Conservation (phyloP, 2,329 filamentous ascomycete genomes). For the Monilinia vaccinii-corymbosi region DNA sequence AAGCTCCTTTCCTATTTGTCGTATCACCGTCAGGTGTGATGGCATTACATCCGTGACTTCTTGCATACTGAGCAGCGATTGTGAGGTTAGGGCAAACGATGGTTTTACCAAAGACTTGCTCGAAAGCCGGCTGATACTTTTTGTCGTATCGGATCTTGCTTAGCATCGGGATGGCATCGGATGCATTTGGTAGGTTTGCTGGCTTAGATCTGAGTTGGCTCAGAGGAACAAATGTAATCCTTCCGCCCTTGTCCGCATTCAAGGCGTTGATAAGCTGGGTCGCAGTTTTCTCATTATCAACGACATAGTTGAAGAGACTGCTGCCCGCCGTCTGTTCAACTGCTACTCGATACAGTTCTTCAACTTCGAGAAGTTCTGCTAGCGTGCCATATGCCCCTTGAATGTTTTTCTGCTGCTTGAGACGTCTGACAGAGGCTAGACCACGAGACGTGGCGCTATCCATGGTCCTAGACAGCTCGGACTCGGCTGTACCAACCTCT, state of each 20-base stretch:
- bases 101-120: slow-evolving; percentile 91
- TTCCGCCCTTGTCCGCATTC: slow-evolving; percentile 69
- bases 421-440: slow-evolving; percentile 73
- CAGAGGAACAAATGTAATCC: slow-evolving; percentile 91
- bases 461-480: slow-evolving; percentile 73
- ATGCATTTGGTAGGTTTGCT: slow-evolving; percentile 71
- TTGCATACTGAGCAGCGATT: slow-evolving; percentile 81
- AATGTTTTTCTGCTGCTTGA: slow-evolving; percentile 72
- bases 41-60: slow-evolving; percentile 83
- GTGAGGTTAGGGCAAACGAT: slow-evolving; percentile 88
- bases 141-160: slow-evolving; percentile 74
- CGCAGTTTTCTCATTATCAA: slow-evolving; percentile 84
- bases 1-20: slow-evolving; percentile 86
- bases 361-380: slow-evolving; percentile 84
- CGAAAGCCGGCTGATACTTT: slow-evolving; percentile 74
- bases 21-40: slow-evolving; percentile 94
- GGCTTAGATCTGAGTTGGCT: slow-evolving; percentile 66
- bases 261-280: slow-evolving; percentile 72
- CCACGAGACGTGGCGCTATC: slow-evolving; percentile 81
- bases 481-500: slow-evolving; percentile 70
- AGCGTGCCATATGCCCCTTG: slow-evolving; percentile 86
- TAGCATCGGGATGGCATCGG: slow-evolving; percentile 79
- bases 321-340: slow-evolving; percentile 89
- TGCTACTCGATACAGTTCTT: slow-evolving; percentile 75
- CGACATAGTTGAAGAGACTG: slow-evolving; percentile 91